Evolutionary conservation across 352 stramenopile genomes (phyloP).

Genomic region (Phytophthora pinifolia): DNA sequence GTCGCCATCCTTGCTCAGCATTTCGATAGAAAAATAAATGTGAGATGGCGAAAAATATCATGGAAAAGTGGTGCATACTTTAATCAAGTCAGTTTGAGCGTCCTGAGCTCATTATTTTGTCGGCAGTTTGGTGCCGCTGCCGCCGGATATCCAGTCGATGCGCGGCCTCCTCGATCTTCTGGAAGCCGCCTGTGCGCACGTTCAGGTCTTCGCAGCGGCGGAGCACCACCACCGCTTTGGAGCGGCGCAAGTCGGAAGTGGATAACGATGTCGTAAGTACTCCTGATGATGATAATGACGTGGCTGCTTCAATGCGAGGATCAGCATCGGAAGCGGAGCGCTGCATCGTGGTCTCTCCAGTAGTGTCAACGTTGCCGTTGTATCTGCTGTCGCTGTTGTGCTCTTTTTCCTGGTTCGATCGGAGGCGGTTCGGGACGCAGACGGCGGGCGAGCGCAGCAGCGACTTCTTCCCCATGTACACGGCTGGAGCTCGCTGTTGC

Average conservation of each 20-base stretch:
- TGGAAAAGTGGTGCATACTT: conserved; percentile 18
- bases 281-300: background rate
- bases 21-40: conserved; percentile 12
- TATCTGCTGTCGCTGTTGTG: background rate
- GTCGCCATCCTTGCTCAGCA: conserved; percentile 32
- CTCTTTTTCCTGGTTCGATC: conserved; percentile 29
- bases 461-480: conserved; percentile 16
- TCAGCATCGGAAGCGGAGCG: conserved; percentile 6
- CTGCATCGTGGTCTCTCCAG: conserved; percentile 10
- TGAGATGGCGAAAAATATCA: conserved; percentile 6
- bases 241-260: background rate
- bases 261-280: no score
- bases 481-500: conserved; percentile 2
- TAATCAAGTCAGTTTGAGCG: conserved; percentile 24
- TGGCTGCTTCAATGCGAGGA: conserved; percentile 9
- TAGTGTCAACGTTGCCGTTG: conserved; percentile 1
- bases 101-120: no score
- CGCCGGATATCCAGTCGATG: conserved; percentile 38
- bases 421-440: conserved; percentile 3
- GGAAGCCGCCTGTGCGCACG: conserved; percentile 75
- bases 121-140: no score
- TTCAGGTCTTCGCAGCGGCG: conserved; percentile 67
- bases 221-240: conserved; percentile 44
- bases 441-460: conserved; percentile 4
- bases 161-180: conserved; percentile 74